Evolutionary conservation across 352 stramenopile species (phyloP).

Genomic region (Pythium dissotocum): DNA sequence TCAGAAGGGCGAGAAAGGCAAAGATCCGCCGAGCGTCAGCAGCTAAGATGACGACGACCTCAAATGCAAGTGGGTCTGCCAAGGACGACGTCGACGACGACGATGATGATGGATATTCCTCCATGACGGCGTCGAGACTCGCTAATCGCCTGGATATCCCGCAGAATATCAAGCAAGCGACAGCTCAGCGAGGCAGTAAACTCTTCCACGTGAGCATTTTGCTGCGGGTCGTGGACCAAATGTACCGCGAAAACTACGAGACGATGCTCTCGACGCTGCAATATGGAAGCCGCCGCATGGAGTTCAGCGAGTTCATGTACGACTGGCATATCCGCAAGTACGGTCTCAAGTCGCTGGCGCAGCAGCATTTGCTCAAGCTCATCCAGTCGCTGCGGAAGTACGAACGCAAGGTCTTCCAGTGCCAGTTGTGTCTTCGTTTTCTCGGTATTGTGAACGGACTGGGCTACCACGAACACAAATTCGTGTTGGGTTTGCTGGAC

Average conservation of each 20-base stretch:
- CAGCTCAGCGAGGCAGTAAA: constrained; percentile 44
- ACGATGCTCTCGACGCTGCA: constrained; percentile 61
- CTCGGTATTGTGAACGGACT: constrained; percentile 65
- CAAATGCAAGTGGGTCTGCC: not conserved
- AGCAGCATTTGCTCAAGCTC: constrained; percentile 76
- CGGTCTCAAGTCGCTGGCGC: constrained; percentile 68
- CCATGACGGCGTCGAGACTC: constrained; percentile 16
- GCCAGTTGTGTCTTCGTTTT: constrained; percentile 68
- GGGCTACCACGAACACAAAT: constrained; percentile 77
- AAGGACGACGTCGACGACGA: constrained; percentile 25
- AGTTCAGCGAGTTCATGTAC: constrained; percentile 85
- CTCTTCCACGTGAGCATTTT: constrained; percentile 65
- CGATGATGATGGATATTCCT: constrained; percentile 24
- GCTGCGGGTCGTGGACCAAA: constrained; percentile 62
- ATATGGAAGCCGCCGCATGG: constrained; percentile 71
- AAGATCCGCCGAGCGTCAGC: constrained; percentile 45
- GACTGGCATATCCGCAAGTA: constrained; percentile 86
- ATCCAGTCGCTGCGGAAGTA: constrained; percentile 79
- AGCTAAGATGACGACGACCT: constrained; percentile 11
- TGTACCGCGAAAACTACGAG: constrained; percentile 80
- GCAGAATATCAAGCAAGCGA: constrained; percentile 48
- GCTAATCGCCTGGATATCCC: constrained; percentile 41
- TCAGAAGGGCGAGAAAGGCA: constrained; percentile 43
- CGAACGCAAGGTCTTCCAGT: constrained; percentile 65
- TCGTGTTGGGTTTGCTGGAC: constrained; percentile 61